A percentile compares a stretch with the other conserved stretches of the same genome.
Evolutionary conservation across 1,284 basidiomycete species (phyloP).

Genomic region (Athelia psychrophila): DNA sequence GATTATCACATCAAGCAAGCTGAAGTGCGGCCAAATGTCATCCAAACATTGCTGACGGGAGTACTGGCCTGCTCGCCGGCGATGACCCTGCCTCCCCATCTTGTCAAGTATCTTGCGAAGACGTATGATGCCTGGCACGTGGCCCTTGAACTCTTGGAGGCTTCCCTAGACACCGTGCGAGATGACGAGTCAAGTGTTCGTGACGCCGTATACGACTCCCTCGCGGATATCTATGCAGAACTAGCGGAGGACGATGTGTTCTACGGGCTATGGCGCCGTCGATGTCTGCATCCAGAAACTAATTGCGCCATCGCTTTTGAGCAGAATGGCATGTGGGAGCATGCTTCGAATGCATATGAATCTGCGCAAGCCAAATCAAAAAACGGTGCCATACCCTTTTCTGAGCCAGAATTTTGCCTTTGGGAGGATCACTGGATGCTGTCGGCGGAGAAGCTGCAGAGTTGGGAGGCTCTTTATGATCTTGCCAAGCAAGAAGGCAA

Average conservation of each 20-base stretch:
- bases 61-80: slow-evolving; percentile 84
- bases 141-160: slow-evolving; percentile 85
- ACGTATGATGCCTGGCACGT: slow-evolving; percentile 96
- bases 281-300: slow-evolving; percentile 87
- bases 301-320: slow-evolving; percentile 93
- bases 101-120: slow-evolving; percentile 96
- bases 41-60: slow-evolving; percentile 89
- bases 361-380: slow-evolving; percentile 87
- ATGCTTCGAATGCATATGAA: slow-evolving; percentile 91
- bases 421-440: slow-evolving; percentile 99
- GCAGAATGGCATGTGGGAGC: slow-evolving; percentile 97
- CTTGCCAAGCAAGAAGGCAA: slow-evolving; percentile 92
- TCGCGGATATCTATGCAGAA: slow-evolving; percentile 96
- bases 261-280: slow-evolving; percentile 93
- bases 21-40: slow-evolving; percentile 90
- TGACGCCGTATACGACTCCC: slow-evolving; percentile 87
- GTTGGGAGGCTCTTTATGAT: slow-evolving; percentile 95
- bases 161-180: slow-evolving; percentile 68
- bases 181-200: slow-evolving; percentile 83
- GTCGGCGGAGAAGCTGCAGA: slow-evolving; percentile 93
- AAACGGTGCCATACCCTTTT: slow-evolving; percentile 83
- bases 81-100: slow-evolving; percentile 89
- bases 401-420: slow-evolving; percentile 93
- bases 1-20: slow-evolving; percentile 92
- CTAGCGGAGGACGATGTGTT: slow-evolving; percentile 97